Evolutionary conservation across 225 moss, liverwort and hornwort genomes (phyloP), one percentile per base, ranked within the genome.

Genomic region (Sphagnum contortum): DNA sequence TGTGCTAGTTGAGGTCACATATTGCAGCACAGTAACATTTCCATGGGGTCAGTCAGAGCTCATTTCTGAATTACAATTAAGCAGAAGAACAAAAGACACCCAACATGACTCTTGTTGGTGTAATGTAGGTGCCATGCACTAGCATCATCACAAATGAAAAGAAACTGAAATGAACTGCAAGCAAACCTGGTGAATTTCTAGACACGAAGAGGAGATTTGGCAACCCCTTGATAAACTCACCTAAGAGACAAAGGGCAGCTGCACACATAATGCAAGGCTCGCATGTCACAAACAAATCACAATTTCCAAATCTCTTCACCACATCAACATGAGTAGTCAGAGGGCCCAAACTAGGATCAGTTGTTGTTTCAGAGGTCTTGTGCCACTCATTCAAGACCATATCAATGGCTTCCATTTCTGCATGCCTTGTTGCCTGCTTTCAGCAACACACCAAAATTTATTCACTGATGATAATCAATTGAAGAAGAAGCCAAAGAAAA

Each of bases 241-340:
- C 96, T 71, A 91, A 61, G 74, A 99, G 80, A 49, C 87, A 89
- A 61, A 99, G 86, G 14, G 93, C 98, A 66, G 89, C 84, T 72
- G 93, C 93, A 68, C 98, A 99, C 93, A 99, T 99, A 74, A 99
- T 91, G 86, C 98, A 99, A 57, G 98, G 98, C 69, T 99, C 98
- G 74, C 93, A 93, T 47, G 98, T 99, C 55, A 99, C 98, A 59
- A 86, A 93, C 66, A 99, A 77, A 66, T 91, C 86, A 78, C 98
- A 93, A 62, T 69, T 73, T 73, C 81, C 68, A 64, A 99, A 89
- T 61, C 65, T 82, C 64, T 74, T 48, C 49, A 57, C 64, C 12
- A 80, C 46, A 47, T 76, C 29, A 29, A 29, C 29, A 29, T 29
- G 29, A 29, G 29, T 29, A 29, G 29, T 0, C 1, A 29, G 29